phyloP scores from a whole-genome alignment of 2,329 filamentous ascomycete genomes.

The Chaetomium strumarium region DNA sequence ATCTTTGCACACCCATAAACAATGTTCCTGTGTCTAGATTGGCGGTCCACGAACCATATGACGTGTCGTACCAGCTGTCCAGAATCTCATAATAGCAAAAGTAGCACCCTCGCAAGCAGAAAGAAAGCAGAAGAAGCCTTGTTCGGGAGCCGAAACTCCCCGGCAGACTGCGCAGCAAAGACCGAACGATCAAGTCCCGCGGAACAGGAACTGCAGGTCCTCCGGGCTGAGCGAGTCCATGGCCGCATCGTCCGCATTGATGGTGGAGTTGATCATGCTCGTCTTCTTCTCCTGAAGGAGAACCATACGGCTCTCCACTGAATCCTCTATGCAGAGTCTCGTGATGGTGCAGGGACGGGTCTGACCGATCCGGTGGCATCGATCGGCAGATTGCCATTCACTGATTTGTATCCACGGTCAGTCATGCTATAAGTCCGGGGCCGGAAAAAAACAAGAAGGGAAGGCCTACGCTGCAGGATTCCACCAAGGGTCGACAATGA shows the following conservation, averaged over 20 bases:
- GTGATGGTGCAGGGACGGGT: slow-evolving; percentile 91
- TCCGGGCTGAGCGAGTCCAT: slow-evolving; percentile 87
- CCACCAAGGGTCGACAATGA: slow-evolving; percentile 99
- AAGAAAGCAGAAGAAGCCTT: not conserved
- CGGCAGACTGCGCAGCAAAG: no score
- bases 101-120: not conserved
- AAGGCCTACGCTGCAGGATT: slow-evolving; percentile 74
- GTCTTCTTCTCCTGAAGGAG: slow-evolving; percentile 97
- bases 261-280: slow-evolving; percentile 93
- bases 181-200: slow-evolving; percentile 46
- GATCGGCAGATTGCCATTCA: slow-evolving; percentile 96
- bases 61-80: not conserved
- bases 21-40: not conserved
- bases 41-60: no score
- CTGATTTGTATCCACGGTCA: slow-evolving; percentile 8
- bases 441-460: not conserved
- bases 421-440: slow-evolving; percentile 8
- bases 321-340: slow-evolving; percentile 91
- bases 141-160: no score
- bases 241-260: slow-evolving; percentile 85
- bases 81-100: not conserved
- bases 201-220: slow-evolving; percentile 95
- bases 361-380: slow-evolving; percentile 92
- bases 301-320: slow-evolving; percentile 92
- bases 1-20: not conserved